Percentiles rank a stretch among this genome's conserved stretches.
Conservation (phyloP, 2,329 filamentous ascomycete species). For the Scytalidium lignicola region DNA sequence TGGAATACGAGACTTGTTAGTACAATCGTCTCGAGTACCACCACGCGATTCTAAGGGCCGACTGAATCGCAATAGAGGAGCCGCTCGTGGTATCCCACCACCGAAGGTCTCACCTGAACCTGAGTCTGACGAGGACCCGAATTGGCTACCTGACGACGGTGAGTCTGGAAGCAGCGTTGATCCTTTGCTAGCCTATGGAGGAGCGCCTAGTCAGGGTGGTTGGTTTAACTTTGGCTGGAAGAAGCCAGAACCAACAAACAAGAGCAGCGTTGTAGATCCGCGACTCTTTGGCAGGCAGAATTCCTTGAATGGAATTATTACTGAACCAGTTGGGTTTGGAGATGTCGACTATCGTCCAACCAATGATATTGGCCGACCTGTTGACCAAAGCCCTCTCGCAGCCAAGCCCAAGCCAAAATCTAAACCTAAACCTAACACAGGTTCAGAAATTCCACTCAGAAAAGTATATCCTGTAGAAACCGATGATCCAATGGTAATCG, state of each 20-base stretch:
- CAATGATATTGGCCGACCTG: conserved; percentile 24
- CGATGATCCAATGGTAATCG: conserved; percentile 58
- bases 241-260: conserved; percentile 29
- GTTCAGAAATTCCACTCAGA: conserved; percentile 44
- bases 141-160: conserved; percentile 51
- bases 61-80: conserved; percentile 6
- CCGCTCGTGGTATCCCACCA: conserved; percentile 19
- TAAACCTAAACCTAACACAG: background rate
- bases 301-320: conserved; percentile 52
- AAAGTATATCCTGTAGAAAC: conserved; percentile 63
- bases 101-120: conserved; percentile 25
- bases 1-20: conserved; percentile 37
- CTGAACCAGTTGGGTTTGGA: conserved; percentile 51
- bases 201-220: conserved; percentile 29
- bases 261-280: conserved; percentile 51
- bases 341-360: conserved; percentile 29
- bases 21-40: conserved; percentile 28
- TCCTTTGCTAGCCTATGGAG: conserved; percentile 57
- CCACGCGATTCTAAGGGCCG: no score
- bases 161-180: conserved; percentile 40
- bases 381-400: background rate
- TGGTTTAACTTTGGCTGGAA: conserved; percentile 24
- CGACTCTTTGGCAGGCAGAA: conserved; percentile 55
- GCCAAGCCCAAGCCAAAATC: background rate
- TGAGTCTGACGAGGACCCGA: conserved; percentile 43